A percentile compares a stretch with the other conserved stretches of the same genome.
phyloP scores from a whole-genome alignment of 164 flowering plant species.

The Pachysandra terminalis region DNA sequence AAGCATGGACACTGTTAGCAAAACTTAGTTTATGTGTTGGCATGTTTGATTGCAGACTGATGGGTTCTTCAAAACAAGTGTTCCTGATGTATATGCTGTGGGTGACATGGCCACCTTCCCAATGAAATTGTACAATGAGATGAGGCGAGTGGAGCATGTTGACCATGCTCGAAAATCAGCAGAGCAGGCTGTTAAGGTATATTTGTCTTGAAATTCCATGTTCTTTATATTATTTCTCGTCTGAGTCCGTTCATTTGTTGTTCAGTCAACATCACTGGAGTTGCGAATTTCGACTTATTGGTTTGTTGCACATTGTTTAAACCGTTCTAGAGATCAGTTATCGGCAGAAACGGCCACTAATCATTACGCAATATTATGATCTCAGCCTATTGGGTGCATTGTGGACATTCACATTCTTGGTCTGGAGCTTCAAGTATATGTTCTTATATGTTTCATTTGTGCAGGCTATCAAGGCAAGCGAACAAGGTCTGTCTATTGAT shows the following conservation, averaged over 20 bases:
- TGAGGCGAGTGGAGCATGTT: constrained; percentile 96
- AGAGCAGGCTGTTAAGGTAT: constrained; percentile 98
- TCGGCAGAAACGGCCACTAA: no score
- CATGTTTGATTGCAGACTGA: constrained; percentile 68
- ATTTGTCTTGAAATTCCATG: background rate
- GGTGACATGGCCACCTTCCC: constrained; percentile 99
- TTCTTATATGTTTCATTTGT: background rate
- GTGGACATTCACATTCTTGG: background rate
- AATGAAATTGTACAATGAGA: constrained; percentile 74
- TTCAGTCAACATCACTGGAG: no score
- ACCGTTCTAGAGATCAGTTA: no score
- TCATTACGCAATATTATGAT: no score
- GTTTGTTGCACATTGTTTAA: background rate
- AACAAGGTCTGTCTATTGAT: constrained; percentile 65
- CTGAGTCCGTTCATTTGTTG: background rate
- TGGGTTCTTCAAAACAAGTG: constrained; percentile 75
- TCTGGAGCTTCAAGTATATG: background rate
- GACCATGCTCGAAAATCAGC: constrained; percentile 99
- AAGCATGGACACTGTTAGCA: background rate
- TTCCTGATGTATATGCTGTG: constrained; percentile 84
- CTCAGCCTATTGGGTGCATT: no score
- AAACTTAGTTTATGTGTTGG: background rate
- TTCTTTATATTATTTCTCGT: background rate
- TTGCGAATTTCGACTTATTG: background rate
- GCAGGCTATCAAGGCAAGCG: constrained; percentile 85